phyloP scores from a whole-genome alignment of 2,329 filamentous ascomycete genomes.

The Mollisiaceae sp. region DNA sequence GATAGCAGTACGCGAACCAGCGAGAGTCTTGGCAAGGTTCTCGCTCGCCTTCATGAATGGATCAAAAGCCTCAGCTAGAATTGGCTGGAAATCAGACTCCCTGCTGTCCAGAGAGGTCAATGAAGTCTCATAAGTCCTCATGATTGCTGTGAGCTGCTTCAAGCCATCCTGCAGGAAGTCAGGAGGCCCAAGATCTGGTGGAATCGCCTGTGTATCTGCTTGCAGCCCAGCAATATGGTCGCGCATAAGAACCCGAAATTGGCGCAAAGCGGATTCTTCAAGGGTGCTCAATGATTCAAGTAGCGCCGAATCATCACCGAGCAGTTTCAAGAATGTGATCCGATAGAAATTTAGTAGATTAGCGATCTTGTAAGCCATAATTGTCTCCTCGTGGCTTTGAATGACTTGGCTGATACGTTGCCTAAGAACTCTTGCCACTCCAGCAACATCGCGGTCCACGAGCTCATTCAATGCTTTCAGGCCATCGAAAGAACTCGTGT shows the following conservation, averaged over 20 bases:
- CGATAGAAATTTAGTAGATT: conserved; percentile 91
- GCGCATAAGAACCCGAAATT: conserved; percentile 81
- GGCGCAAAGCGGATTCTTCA: conserved; percentile 77
- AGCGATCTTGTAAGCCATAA: conserved; percentile 85
- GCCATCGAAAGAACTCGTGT: conserved; percentile 72
- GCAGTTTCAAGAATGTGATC: conserved; percentile 79
- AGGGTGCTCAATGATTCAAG: conserved; percentile 71
- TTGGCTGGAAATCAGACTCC: conserved; percentile 73
- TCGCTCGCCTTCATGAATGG: conserved; percentile 82
- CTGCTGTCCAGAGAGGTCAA: conserved; percentile 63
- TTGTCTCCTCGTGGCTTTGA: conserved; percentile 88
- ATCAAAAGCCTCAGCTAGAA: conserved; percentile 80
- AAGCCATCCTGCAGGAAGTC: conserved; percentile 82
- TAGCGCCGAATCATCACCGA: conserved; percentile 72
- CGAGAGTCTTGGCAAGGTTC: conserved; percentile 67
- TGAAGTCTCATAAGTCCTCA: conserved; percentile 87
- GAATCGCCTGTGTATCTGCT: conserved; percentile 70
- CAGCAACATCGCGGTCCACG: conserved; percentile 83
- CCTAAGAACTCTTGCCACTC: conserved; percentile 81
- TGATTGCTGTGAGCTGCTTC: conserved; percentile 75
- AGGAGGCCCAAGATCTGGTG: conserved; percentile 77
- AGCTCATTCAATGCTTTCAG: conserved; percentile 82
- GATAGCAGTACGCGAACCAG: conserved; percentile 64
- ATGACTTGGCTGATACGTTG: conserved; percentile 92
- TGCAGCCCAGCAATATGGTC: conserved; percentile 81